These are phyloP conservation scores for Solanum appendiculatum DNA, from an alignment of 257 asterid genomes.

Conservation along the genomic window DNA sequence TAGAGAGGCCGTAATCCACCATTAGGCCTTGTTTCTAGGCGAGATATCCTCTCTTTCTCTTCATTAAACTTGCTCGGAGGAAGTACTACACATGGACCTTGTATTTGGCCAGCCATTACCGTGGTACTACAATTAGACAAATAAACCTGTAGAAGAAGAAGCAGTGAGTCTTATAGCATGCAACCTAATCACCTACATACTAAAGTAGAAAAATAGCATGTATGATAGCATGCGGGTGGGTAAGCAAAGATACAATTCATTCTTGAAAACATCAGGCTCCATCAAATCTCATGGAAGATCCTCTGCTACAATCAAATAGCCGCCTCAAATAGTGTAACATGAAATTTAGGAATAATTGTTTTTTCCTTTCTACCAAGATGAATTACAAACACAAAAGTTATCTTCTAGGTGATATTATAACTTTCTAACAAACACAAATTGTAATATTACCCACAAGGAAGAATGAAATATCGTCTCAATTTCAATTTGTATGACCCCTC, in stretches of 20 bases:
- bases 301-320: neutral
- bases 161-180: neutral
- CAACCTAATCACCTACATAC: neutral
- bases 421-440: neutral
- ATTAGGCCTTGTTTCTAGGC: conserved; percentile 22
- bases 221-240: neutral
- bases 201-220: neutral
- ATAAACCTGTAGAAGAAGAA: conserved; percentile 51
- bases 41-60: conserved; percentile 63
- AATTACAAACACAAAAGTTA: neutral
- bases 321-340: neutral
- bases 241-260: neutral
- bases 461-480: neutral
- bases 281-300: neutral
- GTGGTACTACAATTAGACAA: conserved; percentile 53
- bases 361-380: neutral
- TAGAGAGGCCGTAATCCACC: conserved; percentile 51
- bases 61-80: conserved; percentile 66
- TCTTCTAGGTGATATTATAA: neutral
- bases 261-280: neutral
- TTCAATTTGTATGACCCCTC: neutral
- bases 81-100: conserved; percentile 77
- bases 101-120: conserved; percentile 61
- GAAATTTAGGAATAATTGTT: neutral
- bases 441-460: neutral